Base-by-base conservation (phyloP, 2,329 filamentous ascomycete species). In the Xylariaceae sp. region DNA sequence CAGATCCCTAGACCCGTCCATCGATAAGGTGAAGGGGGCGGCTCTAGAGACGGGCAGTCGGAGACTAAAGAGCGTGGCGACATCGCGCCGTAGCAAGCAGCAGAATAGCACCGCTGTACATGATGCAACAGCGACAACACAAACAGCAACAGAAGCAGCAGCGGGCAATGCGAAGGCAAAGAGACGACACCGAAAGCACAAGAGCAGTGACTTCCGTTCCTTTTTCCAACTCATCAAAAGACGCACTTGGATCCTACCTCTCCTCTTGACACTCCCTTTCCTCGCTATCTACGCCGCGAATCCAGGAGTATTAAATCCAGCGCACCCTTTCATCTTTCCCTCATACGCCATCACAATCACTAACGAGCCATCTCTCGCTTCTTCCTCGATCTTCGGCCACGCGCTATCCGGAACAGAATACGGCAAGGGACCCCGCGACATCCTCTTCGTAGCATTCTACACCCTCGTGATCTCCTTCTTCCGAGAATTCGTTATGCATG, bases 401-500 rank as follows among this genome's bases (percentile, higher is more conserved):
- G 12, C 5, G 16, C 27, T 32, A 12, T 4, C 4, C 27, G 4
- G n/a, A n/a, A 32, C 7, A 32, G 16, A 12, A 8, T 32, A 32
- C 27, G 27, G 27, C 7, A 32, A 32, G 27, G 27, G 27, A 32
- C 27, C 27, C 4, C 27, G 12, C 27, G 27, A 97, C 64, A 74
- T 95, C 43, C 86, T 86, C 35, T 92, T 97, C 59, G 88, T 96
- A 44, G 72, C 74, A 48, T 96, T 96, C 71, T 96, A 96, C 70
- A 92, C 81, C 33, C 72, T 96, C 46, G 85, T 96, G 19, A 77
- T 97, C 49, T 90, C 87, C 50, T 96, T 97, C 66, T 95, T 89
- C 10, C 88, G 91, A 63, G 91, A 97, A 67, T 95, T 95, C 67
- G 77, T 95, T 69, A 96, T 95, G 91, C 91, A 95, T 70, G 84